Percentiles rank a stretch among this genome's conserved stretches.
Evolutionary conservation across 148 eudicot species (phyloP).

Genomic region (Silene latifolia): DNA sequence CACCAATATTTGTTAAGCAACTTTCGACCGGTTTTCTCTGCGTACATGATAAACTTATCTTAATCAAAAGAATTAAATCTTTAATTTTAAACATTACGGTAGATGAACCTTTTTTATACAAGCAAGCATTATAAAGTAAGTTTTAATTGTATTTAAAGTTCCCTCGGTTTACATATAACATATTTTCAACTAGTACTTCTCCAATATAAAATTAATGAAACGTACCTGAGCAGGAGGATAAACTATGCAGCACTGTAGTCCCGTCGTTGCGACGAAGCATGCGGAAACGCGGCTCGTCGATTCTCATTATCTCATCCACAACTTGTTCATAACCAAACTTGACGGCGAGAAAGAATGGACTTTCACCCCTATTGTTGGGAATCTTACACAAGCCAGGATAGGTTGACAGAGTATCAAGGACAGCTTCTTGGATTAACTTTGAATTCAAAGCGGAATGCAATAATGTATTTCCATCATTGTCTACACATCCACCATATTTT

Average conservation of each 20-base stretch:
- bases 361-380: background rate
- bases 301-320: background rate
- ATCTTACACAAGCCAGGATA: background rate
- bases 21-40: background rate
- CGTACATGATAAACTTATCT: too few species aligned
- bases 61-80: too few species aligned
- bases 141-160: too few species aligned
- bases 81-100: too few species aligned
- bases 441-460: background rate
- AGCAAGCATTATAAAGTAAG: too few species aligned
- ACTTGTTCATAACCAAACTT: background rate
- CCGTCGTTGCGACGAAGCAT: background rate
- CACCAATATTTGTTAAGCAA: constrained; percentile 4
- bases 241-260: background rate
- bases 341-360: constrained; percentile 3
- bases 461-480: background rate
- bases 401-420: background rate
- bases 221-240: background rate
- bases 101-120: too few species aligned
- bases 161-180: too few species aligned
- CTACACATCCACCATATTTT: background rate
- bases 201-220: too few species aligned
- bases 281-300: background rate
- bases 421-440: background rate
- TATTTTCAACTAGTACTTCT: too few species aligned